Evolutionary conservation across 2,329 filamentous ascomycete species (phyloP).

Genomic region (Ophiostoma himal-ulmi): DNA sequence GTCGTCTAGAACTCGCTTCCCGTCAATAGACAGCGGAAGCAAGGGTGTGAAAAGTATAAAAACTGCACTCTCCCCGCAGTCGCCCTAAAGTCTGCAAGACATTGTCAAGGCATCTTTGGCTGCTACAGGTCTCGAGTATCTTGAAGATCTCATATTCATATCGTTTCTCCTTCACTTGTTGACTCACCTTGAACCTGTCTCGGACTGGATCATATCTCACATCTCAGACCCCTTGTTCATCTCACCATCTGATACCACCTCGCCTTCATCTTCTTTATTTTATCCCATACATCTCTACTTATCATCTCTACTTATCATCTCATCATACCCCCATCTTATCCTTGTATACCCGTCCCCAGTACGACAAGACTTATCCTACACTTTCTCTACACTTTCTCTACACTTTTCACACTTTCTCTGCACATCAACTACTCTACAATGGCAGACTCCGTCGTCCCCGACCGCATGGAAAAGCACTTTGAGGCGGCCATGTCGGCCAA

Average conservation of each 20-base stretch:
- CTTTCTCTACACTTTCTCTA: neutral
- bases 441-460: neutral
- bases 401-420: neutral
- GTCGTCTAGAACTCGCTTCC: constrained; percentile 5
- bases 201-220: neutral
- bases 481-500: constrained; percentile 14
- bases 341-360: too few relatives aligned
- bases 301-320: neutral
- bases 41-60: constrained; percentile 12
- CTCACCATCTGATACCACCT: neutral
- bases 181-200: neutral
- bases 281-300: neutral
- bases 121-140: neutral
- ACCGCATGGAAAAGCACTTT: constrained; percentile 14
- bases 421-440: neutral
- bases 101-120: neutral
- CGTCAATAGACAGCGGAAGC: neutral
- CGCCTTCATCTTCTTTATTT: neutral
- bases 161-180: neutral
- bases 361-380: neutral
- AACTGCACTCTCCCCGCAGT: constrained; percentile 7
- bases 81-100: neutral
- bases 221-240: neutral
- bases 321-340: too few relatives aligned
- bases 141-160: neutral